Conservation (phyloP, 2,329 filamentous ascomycete genomes). For the Aspergillus pseudotamarii region DNA sequence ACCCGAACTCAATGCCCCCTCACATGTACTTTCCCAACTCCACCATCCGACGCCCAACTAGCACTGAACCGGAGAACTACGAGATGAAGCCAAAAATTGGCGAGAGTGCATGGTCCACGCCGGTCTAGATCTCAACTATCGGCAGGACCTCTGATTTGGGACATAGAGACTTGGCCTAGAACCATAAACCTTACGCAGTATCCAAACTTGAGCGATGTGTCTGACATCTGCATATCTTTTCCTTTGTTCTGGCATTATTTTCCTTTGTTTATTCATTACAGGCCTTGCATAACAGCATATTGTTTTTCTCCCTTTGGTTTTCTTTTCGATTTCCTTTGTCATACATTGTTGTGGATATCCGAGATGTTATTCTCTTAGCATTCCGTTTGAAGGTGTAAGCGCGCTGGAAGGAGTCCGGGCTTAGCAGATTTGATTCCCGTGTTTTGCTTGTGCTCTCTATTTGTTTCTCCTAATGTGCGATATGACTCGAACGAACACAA, state of each 20-base stretch:
- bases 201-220: not conserved
- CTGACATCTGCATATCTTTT: not conserved
- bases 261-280: slow-evolving; percentile 25
- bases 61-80: slow-evolving; percentile 71
- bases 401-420: slow-evolving; percentile 29
- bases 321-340: slow-evolving; percentile 13
- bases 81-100: slow-evolving; percentile 58
- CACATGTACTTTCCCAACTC: slow-evolving; percentile 75
- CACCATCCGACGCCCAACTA: slow-evolving; percentile 71
- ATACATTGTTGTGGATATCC: slow-evolving; percentile 22
- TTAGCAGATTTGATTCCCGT: slow-evolving; percentile 23
- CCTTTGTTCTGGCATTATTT: slow-evolving; percentile 11
- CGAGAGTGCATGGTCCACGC: slow-evolving; percentile 41
- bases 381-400: slow-evolving; percentile 24
- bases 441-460: slow-evolving; percentile 16
- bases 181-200: slow-evolving; percentile 3
- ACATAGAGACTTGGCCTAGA: slow-evolving; percentile 1
- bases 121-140: slow-evolving; percentile 28
- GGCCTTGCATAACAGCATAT: slow-evolving; percentile 19
- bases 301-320: slow-evolving; percentile 11
- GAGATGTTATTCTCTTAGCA: slow-evolving; percentile 25
- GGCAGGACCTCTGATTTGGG: slow-evolving; percentile 22
- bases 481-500: slow-evolving; percentile 30
- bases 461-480: slow-evolving; percentile 19
- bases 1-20: slow-evolving; percentile 47